These are phyloP conservation scores for Neurospora discreta DNA, from an alignment of 495 filamentous ascomycete species.

Conservation along the genomic window DNA sequence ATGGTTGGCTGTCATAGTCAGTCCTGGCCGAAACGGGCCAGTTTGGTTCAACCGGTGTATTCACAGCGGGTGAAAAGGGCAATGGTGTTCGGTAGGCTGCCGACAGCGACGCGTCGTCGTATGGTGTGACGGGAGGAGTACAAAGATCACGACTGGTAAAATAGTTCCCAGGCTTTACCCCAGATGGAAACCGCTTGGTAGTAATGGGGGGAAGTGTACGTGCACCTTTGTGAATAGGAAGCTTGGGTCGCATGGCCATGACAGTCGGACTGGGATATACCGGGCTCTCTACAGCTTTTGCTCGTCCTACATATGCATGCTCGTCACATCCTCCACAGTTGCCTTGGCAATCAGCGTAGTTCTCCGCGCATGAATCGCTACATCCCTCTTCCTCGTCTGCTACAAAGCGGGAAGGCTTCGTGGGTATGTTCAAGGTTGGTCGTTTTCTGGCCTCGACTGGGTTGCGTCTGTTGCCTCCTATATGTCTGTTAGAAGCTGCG, in stretches of 20 bases:
- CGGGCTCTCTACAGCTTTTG: constrained; percentile 1
- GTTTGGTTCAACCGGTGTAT: constrained; percentile 12
- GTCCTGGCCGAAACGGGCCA: constrained; percentile 11
- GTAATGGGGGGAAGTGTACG: constrained; percentile 4
- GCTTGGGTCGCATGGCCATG: constrained; percentile 7
- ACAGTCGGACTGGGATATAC: constrained; percentile 6
- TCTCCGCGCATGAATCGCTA: background rate
- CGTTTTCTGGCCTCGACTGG: background rate
- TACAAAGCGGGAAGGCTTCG: background rate
- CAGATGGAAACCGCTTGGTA: constrained; percentile 1
- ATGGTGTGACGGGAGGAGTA: constrained; percentile 12
- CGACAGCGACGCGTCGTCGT: constrained; percentile 6
- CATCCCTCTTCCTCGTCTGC: background rate
- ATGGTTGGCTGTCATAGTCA: constrained; percentile 1
- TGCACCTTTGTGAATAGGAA: constrained; percentile 9
- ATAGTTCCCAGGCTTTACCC: constrained; percentile 10
- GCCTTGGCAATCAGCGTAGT: constrained; percentile 1
- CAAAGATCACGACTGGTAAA: constrained; percentile 10
- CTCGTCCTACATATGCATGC: background rate
- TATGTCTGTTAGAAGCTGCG: background rate
- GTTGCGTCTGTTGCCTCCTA: background rate
- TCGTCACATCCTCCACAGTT: constrained; percentile 4
- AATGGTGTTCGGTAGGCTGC: background rate
- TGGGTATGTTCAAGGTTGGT: background rate
- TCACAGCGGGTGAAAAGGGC: constrained; percentile 3